phyloP scores from a whole-genome alignment of 1,284 basidiomycete species.

The Peniophora sp. region DNA sequence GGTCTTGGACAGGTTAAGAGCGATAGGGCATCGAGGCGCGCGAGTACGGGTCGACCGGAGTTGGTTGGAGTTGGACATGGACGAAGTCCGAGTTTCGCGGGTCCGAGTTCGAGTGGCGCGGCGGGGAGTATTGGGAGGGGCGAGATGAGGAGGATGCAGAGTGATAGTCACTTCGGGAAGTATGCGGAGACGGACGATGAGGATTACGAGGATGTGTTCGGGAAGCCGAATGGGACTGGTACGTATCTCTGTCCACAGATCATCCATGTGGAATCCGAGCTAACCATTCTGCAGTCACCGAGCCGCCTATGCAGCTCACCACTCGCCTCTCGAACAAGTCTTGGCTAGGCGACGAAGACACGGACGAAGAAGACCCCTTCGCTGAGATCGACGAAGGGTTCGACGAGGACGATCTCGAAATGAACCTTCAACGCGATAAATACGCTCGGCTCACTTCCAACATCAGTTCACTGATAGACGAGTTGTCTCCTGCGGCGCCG shows the following conservation, averaged over 20 bases:
- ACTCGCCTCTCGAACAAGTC: constrained; percentile 81
- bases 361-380: constrained; percentile 90
- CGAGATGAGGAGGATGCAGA: constrained; percentile 46
- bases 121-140: constrained; percentile 56
- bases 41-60: constrained; percentile 15
- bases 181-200: constrained; percentile 81
- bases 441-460: constrained; percentile 76
- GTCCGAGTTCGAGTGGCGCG: constrained; percentile 21
- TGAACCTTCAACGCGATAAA: constrained; percentile 86
- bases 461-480: constrained; percentile 82
- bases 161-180: constrained; percentile 64
- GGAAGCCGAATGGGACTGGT: constrained; percentile 63
- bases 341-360: constrained; percentile 77
- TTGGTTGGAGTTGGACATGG: constrained; percentile 20
- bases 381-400: constrained; percentile 94
- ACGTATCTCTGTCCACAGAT: constrained; percentile 19
- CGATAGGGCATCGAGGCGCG: constrained; percentile 37
- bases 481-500: constrained; percentile 72
- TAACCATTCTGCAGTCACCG: too few relatives aligned
- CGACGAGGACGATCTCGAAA: constrained; percentile 80
- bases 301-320: constrained; percentile 73
- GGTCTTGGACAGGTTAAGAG: too few relatives aligned
- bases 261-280: too few relatives aligned
- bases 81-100: constrained; percentile 50
- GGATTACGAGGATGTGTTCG: constrained; percentile 90